Evolutionary conservation across 176 grass and related monocot species (phyloP), one percentile per base, ranked within the genome.

Genomic region (Aegilops sharonensis): DNA sequence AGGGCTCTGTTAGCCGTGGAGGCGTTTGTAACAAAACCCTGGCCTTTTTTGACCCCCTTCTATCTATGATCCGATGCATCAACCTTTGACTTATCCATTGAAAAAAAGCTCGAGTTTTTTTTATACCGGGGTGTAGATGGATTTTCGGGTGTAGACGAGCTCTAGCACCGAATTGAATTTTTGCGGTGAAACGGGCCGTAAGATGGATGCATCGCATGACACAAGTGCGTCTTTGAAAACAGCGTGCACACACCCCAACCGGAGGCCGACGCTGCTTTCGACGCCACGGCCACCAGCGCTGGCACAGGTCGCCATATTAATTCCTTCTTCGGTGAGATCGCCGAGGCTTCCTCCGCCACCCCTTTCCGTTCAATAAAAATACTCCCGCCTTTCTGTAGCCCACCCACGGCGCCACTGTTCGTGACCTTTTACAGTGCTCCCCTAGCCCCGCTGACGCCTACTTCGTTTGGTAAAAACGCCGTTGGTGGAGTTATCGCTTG

Each of bases 371-470:
- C 23, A 52, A 50, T 75, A 75, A 75, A 75, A 75, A 31, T 75
- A 75, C 72, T 50, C 47, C 47, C 43, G 43, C 72, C 72, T 52
- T 52, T 75, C 73, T 76, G 73, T 76, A 76, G 73, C 72, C 72
- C 47, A 75, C 72, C 11, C 72, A 15, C 72, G 48, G 72, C 37
- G 69, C 21, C 37, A 74, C 73, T 76, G 43, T 76, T 52, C 1
- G 6, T 76, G 45, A 25, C 7, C 5, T 17, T 30, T 74, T 25
- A 72, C 40, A 47, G 13, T 75, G 24, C 42, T 30, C 30, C 72
- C 27, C 23, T 18, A 8, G 12, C 18, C 11, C 4, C 13, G 15
- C 71, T 27, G 23, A 25, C 40, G 72, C 40, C 39, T 48, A 50
- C 71, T 15, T 23, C 72, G 42, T 31, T 75, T 5, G 72, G 42